Conservation (phyloP, 306 rosid species). For the Malus sieversii region DNA sequence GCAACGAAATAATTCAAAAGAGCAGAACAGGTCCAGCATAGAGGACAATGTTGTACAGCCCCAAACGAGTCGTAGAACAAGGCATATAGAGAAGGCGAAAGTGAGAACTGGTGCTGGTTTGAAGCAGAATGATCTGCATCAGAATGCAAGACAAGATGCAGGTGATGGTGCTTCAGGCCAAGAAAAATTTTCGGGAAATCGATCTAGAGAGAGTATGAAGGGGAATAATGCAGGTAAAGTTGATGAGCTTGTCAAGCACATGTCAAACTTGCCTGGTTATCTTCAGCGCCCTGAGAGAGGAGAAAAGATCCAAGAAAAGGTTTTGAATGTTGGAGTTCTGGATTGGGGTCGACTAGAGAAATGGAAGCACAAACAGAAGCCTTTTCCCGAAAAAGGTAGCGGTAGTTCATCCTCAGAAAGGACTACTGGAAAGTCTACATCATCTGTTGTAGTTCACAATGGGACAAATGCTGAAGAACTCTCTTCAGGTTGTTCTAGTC, state of each 20-base stretch:
- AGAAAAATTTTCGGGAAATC: slow-evolving; percentile 10
- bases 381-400: slow-evolving; percentile 26
- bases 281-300: slow-evolving; percentile 52
- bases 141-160: slow-evolving; percentile 19
- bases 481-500: slow-evolving; percentile 23
- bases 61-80: slow-evolving; percentile 26
- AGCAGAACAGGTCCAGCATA: slow-evolving; percentile 29
- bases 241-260: slow-evolving; percentile 85
- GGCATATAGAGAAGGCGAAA: slow-evolving; percentile 22
- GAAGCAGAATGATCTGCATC: slow-evolving; percentile 22
- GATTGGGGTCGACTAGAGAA: slow-evolving; percentile 80
- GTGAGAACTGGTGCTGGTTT: slow-evolving; percentile 26
- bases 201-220: slow-evolving; percentile 22
- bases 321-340: slow-evolving; percentile 84
- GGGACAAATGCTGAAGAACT: slow-evolving; percentile 21
- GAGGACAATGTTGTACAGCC: slow-evolving; percentile 31
- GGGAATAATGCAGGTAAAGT: slow-evolving; percentile 35
- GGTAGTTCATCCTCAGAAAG: slow-evolving; percentile 26
- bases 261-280: slow-evolving; percentile 78
- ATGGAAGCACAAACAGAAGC: slow-evolving; percentile 56
- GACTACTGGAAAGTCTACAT: slow-evolving; percentile 22
- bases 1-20: slow-evolving; percentile 34
- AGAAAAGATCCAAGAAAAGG: slow-evolving; percentile 49
- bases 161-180: slow-evolving; percentile 12
- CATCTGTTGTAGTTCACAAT: slow-evolving; percentile 13